Evolutionary conservation across 441 rosid genomes (phyloP).

Genomic region (Biscutella auriculata): DNA sequence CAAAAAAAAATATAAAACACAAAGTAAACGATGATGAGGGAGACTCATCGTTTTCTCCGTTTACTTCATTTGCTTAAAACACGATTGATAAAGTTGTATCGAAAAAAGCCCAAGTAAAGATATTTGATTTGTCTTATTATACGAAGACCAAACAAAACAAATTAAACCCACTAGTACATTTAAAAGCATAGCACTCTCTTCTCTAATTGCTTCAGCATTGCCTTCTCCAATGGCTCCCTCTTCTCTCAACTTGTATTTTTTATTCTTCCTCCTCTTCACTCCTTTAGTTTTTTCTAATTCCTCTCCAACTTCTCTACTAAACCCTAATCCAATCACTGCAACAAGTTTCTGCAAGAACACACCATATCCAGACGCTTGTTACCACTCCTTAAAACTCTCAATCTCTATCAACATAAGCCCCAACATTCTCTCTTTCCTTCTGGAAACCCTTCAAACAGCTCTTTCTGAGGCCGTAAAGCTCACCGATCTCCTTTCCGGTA

Average conservation of each 20-base stretch:
- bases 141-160: background rate
- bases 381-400: conserved; percentile 51
- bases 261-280: conserved; percentile 27
- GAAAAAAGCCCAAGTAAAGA: background rate
- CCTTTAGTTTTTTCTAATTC: conserved; percentile 8
- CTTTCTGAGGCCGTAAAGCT: conserved; percentile 52
- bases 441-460: conserved; percentile 53
- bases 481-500: conserved; percentile 29
- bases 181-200: conserved; percentile 7
- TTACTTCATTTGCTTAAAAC: background rate
- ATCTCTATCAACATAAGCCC: conserved; percentile 49
- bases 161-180: background rate
- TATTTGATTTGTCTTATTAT: background rate
- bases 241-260: conserved; percentile 1
- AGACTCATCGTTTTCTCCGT: background rate
- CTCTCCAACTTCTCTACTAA: conserved; percentile 14
- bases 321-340: conserved; percentile 21
- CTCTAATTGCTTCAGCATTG: background rate
- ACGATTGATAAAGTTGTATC: background rate
- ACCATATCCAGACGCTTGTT: conserved; percentile 64
- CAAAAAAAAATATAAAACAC: no score
- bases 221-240: conserved; percentile 32
- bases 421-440: conserved; percentile 39
- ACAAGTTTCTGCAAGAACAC: conserved; percentile 39
- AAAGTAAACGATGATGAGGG: no score